A percentile compares a stretch with the other conserved stretches of the same genome.
phyloP scores from a whole-genome alignment of 345 rosid genomes.

The Eucalyptus victrix region DNA sequence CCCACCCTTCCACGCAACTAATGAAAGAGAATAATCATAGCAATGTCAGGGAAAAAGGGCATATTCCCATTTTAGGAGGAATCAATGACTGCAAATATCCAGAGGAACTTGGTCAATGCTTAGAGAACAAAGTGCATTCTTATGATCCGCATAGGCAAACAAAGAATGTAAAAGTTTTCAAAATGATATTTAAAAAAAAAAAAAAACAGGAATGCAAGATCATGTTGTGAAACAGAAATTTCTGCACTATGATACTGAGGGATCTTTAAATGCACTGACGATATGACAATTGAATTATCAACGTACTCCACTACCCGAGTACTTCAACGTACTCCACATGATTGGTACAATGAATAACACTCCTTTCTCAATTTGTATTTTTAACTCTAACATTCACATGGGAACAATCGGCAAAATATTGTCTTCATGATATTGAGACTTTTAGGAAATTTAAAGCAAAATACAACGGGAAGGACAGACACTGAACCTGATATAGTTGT shows the following conservation, averaged over 20 bases:
- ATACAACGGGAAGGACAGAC: neutral
- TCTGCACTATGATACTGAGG: neutral
- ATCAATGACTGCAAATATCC: neutral
- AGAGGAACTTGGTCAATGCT: neutral
- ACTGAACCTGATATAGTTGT: conserved; percentile 80
- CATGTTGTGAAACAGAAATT: neutral
- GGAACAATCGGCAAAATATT: neutral
- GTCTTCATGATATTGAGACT: neutral
- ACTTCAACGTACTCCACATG: neutral
- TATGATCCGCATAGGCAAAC: neutral
- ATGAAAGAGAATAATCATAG: conserved; percentile 3
- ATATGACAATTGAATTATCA: neutral
- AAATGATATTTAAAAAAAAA: neutral
- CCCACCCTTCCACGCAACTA: conserved; percentile 99
- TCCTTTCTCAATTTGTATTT: neutral
- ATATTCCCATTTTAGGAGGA: neutral
- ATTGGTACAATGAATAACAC: neutral
- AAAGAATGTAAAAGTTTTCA: neutral
- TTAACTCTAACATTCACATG: neutral
- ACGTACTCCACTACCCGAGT: neutral
- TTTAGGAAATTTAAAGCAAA: neutral
- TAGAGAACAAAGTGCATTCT: neutral
- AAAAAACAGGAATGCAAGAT: neutral
- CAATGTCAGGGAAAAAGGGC: neutral
- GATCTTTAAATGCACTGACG: neutral